Evolutionary conservation across 2,329 filamentous ascomycete genomes (phyloP).

Genomic region (Fonsecaea multimorphosa): DNA sequence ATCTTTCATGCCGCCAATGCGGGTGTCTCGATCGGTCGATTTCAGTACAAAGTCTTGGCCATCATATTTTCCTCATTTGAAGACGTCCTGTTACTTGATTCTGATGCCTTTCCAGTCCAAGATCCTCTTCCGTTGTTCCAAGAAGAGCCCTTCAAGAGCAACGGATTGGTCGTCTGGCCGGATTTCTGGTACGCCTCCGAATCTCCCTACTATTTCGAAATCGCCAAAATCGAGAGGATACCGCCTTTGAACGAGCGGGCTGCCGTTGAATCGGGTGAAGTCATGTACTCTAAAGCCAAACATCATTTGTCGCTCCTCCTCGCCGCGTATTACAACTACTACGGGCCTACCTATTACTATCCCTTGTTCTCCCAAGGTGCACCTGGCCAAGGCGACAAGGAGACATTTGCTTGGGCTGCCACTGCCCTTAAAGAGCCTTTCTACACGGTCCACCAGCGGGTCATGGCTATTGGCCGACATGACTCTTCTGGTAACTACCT

Average conservation of each 20-base stretch:
- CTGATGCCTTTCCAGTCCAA: conserved; percentile 60
- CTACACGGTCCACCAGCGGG: conserved; percentile 51
- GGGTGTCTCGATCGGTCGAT: conserved; percentile 41
- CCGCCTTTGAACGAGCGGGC: conserved; percentile 44
- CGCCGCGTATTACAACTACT: conserved; percentile 58
- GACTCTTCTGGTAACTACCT: conserved; percentile 39
- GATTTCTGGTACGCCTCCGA: conserved; percentile 58
- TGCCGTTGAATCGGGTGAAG: conserved; percentile 54
- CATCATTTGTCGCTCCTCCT: conserved; percentile 54
- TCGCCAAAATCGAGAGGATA: conserved; percentile 45
- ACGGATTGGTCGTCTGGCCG: conserved; percentile 64
- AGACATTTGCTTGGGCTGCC: conserved; percentile 57
- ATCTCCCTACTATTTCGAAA: conserved; percentile 52
- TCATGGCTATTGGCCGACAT: conserved; percentile 31
- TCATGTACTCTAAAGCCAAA: conserved; percentile 53
- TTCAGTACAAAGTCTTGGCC: conserved; percentile 64
- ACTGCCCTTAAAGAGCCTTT: conserved; percentile 48
- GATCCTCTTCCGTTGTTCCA: conserved; percentile 55
- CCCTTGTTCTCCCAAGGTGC: conserved; percentile 55
- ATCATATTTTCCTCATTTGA: conserved; percentile 66
- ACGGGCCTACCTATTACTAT: conserved; percentile 55
- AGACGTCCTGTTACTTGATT: conserved; percentile 64
- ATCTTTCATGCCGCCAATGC: conserved; percentile 35
- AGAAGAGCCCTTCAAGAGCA: conserved; percentile 58
- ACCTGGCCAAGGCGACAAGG: conserved; percentile 58